A percentile compares a stretch with the other conserved stretches of the same genome.
Evolutionary conservation across 2,329 filamentous ascomycete species (phyloP).

Genomic region (Hirsutella rhossiliensis): DNA sequence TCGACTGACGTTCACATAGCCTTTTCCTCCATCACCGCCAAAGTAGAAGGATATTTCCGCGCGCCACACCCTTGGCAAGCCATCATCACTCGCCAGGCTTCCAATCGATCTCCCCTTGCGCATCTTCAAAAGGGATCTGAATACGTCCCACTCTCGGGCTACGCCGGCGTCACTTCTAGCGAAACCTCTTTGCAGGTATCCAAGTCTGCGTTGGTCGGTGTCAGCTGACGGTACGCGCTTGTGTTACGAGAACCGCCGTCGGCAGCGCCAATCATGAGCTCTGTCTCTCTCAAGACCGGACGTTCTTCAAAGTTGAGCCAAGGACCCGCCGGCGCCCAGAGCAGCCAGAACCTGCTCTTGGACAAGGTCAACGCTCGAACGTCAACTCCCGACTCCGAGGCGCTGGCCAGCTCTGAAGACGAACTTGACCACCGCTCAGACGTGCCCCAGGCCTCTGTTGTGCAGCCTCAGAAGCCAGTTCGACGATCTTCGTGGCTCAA

Average conservation of each 20-base stretch:
- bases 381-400: slow-evolving; percentile 89
- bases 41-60: too few species aligned
- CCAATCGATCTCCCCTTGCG: too few species aligned
- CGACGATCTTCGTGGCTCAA: slow-evolving; percentile 78
- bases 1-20: not conserved
- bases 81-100: too few species aligned
- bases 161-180: too few species aligned
- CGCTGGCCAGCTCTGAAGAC: slow-evolving; percentile 86
- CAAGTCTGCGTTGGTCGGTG: not conserved
- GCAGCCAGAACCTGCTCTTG: slow-evolving; percentile 52
- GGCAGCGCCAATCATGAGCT: slow-evolving; percentile 32
- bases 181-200: not conserved
- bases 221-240: not conserved
- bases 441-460: slow-evolving; percentile 25
- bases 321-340: slow-evolving; percentile 34
- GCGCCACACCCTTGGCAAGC: too few species aligned
- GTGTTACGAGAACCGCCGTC: too few species aligned
- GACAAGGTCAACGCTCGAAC: slow-evolving; percentile 70
- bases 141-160: too few species aligned
- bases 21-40: not conserved
- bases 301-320: slow-evolving; percentile 39
- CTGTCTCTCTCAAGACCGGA: slow-evolving; percentile 35
- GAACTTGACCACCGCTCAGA: slow-evolving; percentile 61
- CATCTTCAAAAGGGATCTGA: too few species aligned
- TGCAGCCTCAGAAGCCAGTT: slow-evolving; percentile 46